These are phyloP conservation scores for Malus asiatica DNA, from an alignment of 306 rosid species.

Conservation along the genomic window DNA sequence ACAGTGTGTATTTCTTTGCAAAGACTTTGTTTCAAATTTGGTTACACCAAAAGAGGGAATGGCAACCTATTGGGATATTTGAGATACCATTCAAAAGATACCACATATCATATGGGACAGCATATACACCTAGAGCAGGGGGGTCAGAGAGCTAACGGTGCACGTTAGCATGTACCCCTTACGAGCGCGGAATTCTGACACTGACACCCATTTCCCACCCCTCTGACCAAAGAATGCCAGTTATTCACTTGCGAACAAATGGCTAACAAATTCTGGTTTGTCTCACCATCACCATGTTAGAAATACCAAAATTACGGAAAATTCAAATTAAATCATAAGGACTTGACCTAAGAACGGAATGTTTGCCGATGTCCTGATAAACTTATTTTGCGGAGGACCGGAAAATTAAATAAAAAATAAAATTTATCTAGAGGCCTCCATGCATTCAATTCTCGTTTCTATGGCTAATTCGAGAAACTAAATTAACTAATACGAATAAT, in stretches of 20 bases:
- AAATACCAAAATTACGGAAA: neutral
- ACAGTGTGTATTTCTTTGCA: neutral
- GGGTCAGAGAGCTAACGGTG: conserved; percentile 12
- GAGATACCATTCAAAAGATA: conserved; percentile 9
- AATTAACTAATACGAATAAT: neutral
- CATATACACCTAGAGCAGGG: neutral
- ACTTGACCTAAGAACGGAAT: no score
- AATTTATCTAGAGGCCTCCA: neutral
- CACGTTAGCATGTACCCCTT: conserved; percentile 17
- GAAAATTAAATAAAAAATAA: neutral
- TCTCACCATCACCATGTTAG: neutral
- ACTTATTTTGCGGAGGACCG: no score
- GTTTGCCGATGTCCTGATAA: no score
- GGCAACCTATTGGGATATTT: neutral
- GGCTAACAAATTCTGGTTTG: neutral
- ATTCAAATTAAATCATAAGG: no score
- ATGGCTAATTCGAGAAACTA: neutral
- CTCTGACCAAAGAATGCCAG: neutral
- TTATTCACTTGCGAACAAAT: conserved; percentile 3
- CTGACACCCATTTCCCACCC: conserved; percentile 33
- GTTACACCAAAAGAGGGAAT: conserved; percentile 10
- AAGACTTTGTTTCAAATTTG: neutral
- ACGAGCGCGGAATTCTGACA: conserved; percentile 37
- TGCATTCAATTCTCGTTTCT: neutral
- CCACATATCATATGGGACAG: neutral